These are phyloP conservation scores for Plantago rigida DNA, from an alignment of 305 asterid genomes.

Conservation along the genomic window DNA sequence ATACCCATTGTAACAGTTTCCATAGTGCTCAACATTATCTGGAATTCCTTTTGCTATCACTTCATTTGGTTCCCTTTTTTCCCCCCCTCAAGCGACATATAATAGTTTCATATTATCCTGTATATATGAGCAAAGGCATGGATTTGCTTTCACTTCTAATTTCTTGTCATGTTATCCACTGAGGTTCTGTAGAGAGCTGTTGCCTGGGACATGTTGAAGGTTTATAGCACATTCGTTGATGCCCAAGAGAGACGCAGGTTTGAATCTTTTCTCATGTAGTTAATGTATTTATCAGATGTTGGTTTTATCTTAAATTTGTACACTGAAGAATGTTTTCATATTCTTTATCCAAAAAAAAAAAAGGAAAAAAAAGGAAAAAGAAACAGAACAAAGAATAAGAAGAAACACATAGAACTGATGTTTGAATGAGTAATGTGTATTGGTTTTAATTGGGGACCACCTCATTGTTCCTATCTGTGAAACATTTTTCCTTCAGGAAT, in stretches of 20 bases:
- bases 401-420: too few relatives aligned
- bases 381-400: not conserved
- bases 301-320: not conserved
- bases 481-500: not conserved
- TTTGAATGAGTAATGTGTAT: not conserved
- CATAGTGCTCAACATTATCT: too few relatives aligned
- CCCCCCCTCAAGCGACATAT: too few relatives aligned
- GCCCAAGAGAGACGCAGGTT: conserved; percentile 84
- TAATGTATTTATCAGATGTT: conserved; percentile 2
- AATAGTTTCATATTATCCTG: too few relatives aligned
- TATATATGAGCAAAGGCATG: too few relatives aligned
- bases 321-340: too few relatives aligned
- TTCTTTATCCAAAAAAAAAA: too few relatives aligned
- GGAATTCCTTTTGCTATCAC: too few relatives aligned
- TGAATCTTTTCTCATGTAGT: conserved; percentile 7
- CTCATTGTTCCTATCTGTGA: not conserved
- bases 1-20: too few relatives aligned
- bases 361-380: too few relatives aligned
- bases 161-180: conserved; percentile 22
- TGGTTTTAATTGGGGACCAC: not conserved
- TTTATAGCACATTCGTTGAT: conserved; percentile 72
- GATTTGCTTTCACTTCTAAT: conserved; percentile 23
- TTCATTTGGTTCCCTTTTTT: too few relatives aligned
- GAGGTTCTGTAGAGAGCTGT: conserved; percentile 68
- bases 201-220: conserved; percentile 96